Base-by-base conservation (phyloP, 371 early-diverging fungal genomes). In the Mortierella sp. region DNA sequence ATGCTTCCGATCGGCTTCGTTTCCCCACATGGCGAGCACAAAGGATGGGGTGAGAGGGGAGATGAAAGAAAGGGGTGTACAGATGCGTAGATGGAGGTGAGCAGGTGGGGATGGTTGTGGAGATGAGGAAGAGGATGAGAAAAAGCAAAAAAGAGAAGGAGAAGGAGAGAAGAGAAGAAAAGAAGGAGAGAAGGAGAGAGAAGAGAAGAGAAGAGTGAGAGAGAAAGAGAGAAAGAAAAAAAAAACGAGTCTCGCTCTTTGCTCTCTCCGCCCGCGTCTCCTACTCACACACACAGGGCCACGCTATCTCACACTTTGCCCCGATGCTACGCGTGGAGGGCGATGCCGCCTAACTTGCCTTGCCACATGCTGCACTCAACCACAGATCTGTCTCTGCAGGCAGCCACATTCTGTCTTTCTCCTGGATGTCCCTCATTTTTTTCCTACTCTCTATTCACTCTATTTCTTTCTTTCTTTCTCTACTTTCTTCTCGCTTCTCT, bases 1-100 rank as follows among this genome's bases (percentile, higher is more conserved):
- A 61, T 82, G 75, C 71, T 82, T 82, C 46, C 82, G 62, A 59
- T 82, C 80, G 28, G 71, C 62, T 14, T 70, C 74, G 65, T 72
- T 66, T 43, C 63, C 73, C 68, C 60, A 59, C 70, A 72, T 68
- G 44, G 19, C 3, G 11, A 53, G 26, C 48, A 45, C 18, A 23
- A 45, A 46, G 48, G 60, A 56, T 46, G 26, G 45, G 23, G 53
- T 23, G 23, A 37, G 15, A 28, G 18, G 55, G 44, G 51, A 44
- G 19, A 44, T 37, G 29, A 59, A 43, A 44, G 19, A 19, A 43
- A 44, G 59, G 4, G 14, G 44, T 37, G 44, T 23, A n/a, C 19
- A 19, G 29, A 23, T 18, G 7, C n/a, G 44, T 15, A 44, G 44
- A 43, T 21, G 11, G 59, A 44, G 7, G n/a, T n/a, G n/a, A 28